Conservation (phyloP, 2,329 filamentous ascomycete genomes). For the Sporothrix pseudoabietina region DNA sequence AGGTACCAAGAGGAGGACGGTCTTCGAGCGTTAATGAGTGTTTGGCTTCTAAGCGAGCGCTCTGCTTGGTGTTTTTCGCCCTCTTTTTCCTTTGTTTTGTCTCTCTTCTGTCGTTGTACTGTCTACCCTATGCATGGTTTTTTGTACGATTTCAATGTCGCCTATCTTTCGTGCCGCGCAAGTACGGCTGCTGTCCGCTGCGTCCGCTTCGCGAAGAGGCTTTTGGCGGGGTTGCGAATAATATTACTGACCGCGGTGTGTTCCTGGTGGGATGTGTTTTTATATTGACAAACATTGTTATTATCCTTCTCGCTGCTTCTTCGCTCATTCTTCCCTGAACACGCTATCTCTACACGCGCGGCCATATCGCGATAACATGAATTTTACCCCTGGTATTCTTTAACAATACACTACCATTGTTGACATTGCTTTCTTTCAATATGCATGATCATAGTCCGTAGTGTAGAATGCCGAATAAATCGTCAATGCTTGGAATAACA, state of each 20-base stretch:
- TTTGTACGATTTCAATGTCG: constrained; percentile 15
- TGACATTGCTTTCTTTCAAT: background rate
- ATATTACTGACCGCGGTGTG: background rate
- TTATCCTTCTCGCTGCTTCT: background rate
- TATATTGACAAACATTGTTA: background rate
- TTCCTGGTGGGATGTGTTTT: constrained; percentile 4
- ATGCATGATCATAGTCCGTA: too few species aligned
- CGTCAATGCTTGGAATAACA: background rate
- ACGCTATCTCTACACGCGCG: background rate
- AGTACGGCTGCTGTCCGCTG: constrained; percentile 18
- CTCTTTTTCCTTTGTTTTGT: constrained; percentile 1
- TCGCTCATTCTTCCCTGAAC: background rate
- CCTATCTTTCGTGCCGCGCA: background rate
- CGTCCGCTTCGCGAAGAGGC: background rate
- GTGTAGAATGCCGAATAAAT: too few species aligned
- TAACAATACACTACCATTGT: background rate
- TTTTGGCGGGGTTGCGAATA: background rate
- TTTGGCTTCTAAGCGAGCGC: background rate
- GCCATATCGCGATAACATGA: background rate
- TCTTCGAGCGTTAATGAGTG: background rate
- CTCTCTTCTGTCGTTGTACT: background rate
- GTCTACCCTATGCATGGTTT: constrained; percentile 12
- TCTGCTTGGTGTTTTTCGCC: background rate
- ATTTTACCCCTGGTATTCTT: background rate
- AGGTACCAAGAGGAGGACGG: background rate